These are phyloP conservation scores for Sutorius eximius DNA, from an alignment of 1,284 basidiomycete species.

Conservation along the genomic window DNA sequence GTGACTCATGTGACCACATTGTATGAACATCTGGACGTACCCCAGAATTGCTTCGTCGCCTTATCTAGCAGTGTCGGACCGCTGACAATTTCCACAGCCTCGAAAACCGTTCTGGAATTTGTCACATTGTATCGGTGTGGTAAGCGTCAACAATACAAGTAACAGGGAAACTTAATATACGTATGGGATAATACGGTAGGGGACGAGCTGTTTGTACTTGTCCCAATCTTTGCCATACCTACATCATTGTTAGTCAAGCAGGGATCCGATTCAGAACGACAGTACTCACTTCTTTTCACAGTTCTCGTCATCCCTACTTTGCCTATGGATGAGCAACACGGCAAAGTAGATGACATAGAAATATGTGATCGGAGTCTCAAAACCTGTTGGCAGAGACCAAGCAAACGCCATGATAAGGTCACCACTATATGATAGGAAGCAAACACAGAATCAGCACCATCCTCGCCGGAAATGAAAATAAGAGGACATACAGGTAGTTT, in stretches of 20 bases:
- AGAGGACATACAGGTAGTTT: slow-evolving; percentile 74
- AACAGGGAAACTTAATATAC: slow-evolving; percentile 52
- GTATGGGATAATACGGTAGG: slow-evolving; percentile 87
- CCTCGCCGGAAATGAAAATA: background rate
- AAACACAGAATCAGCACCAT: background rate
- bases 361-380: slow-evolving; percentile 92
- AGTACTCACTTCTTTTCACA: slow-evolving; percentile 79
- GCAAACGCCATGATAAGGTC: slow-evolving; percentile 89
- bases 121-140: background rate
- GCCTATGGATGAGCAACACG: slow-evolving; percentile 88
- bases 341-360: slow-evolving; percentile 93
- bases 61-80: too few species aligned
- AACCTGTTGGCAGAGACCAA: slow-evolving; percentile 94
- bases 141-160: background rate
- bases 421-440: slow-evolving; percentile 48
- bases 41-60: background rate
- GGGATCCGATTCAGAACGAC: background rate
- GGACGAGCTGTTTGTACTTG: slow-evolving; percentile 82
- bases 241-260: background rate
- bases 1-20: too few species aligned
- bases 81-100: too few species aligned
- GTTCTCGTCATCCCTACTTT: slow-evolving; percentile 89
- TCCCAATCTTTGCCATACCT: slow-evolving; percentile 90
- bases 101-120: background rate
- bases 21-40: background rate